Evolutionary conservation across 2,329 filamentous ascomycete genomes (phyloP), one percentile per base, ranked within the genome.

Genomic region (Zasmidium cellare): DNA sequence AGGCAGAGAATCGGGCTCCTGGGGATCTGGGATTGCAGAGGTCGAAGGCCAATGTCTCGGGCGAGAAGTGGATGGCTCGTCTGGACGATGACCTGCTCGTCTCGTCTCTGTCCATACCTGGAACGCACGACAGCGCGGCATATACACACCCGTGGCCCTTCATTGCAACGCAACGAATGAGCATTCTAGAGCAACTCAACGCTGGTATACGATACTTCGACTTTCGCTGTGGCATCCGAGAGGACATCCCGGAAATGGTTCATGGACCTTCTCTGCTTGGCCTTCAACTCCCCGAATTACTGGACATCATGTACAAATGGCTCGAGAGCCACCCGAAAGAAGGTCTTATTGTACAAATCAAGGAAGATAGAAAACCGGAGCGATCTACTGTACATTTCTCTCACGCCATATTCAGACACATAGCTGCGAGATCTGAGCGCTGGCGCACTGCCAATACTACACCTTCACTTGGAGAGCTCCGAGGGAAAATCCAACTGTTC

Each of bases 161-260:
- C 56, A 61, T 74, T 35, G 55, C 67, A 9, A 74, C 72, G 6
- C 72, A 74, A 47, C 67, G 57, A 2, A 65, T 74, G 53, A 56
- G 60, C 46, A 66, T 71, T 16, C 49, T 51, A 19, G 46, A 64
- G 22, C 72, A 74, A 58, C 67, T 74, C 31, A 57, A 69, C 44
- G 61, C 67, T 38, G 72, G 72, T 3, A 72, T 74, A 51, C 65
- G 72, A 18, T 74, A 72, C 64, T 72, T 74, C 46, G 72, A 74
- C 55, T 64, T 74, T 5, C 71, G 72, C 16, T 72, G 69, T 58
- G 72, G 71, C 2, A 59, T 74, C 12, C 61, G 64, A 24, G 58
- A 65, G n/a, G 65, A 73, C 51, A 53, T 65, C 9, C 53, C 70
- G 1, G 68, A 71, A 59, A 74, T 74, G 72, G 71, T 73, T n/a